A percentile compares a stretch with the other conserved stretches of the same genome.
These are phyloP conservation scores for Paecilomyces dactylethromorphus DNA, from an alignment of 2,329 filamentous ascomycete genomes.

Conservation along the genomic window DNA sequence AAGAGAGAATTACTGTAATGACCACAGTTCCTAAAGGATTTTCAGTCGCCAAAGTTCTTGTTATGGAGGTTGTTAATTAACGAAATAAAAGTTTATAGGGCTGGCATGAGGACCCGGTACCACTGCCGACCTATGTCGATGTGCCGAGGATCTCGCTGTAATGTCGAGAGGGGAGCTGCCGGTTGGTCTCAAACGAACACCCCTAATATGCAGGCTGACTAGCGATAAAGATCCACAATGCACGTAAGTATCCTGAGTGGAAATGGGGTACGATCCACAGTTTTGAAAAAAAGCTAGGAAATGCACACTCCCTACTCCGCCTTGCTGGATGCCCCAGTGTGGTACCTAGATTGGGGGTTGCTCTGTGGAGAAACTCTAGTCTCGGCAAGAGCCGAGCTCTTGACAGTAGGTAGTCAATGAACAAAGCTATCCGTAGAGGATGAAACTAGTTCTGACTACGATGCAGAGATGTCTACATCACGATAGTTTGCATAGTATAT, in stretches of 20 bases:
- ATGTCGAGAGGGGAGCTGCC: not conserved
- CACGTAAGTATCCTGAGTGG: not conserved
- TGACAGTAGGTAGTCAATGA: not conserved
- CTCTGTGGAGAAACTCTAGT: not conserved
- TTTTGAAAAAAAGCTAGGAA: not conserved
- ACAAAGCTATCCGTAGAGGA: not conserved
- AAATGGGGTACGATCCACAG: not conserved
- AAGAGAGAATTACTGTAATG: not conserved
- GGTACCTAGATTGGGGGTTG: not conserved
- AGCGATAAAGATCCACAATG: not conserved
- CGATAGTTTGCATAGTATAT: not conserved
- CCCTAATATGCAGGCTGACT: not conserved
- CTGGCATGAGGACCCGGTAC: not conserved
- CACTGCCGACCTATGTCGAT: conserved; percentile 17
- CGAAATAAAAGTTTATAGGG: not conserved
- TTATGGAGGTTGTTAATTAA: not conserved
- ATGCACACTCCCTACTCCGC: not conserved
- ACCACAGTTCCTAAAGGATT: not conserved
- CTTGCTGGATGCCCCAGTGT: not conserved
- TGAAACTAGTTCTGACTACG: not conserved
- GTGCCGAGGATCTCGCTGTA: conserved; percentile 2
- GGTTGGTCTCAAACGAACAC: not conserved
- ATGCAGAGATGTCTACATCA: too few relatives aligned
- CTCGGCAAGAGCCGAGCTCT: not conserved
- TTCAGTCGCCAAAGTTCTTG: not conserved